Evolutionary conservation across 1,284 basidiomycete species (phyloP), one percentile per base, ranked within the genome.

Genomic region (Rhodotorula sp.): DNA sequence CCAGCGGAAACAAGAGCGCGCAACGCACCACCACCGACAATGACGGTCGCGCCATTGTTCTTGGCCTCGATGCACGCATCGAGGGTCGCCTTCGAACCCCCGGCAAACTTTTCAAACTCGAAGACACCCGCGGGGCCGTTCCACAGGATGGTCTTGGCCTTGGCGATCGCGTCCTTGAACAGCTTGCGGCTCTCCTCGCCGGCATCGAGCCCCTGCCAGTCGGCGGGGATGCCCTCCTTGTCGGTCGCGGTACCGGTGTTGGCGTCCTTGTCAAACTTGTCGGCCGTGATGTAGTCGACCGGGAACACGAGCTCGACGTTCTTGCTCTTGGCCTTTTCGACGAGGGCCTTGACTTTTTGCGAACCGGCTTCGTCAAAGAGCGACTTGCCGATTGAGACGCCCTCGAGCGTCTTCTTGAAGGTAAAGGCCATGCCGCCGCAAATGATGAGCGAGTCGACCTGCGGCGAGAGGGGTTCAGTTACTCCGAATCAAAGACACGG

Each of bases 361-460:
- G 93, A 87, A 57, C 97, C 97, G 67, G 90, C 87, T 79, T 87
- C 86, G 83, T 99, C 95, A 79, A 95, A 99, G 73, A 99, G 89
- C 34, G 97, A 99, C 76, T 90, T 87, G 73, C 95, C 95, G 79
- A 99, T 99, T 90, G 88, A 73, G 73, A 95, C 86, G 76, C 87
- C 86, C 73, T 97, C 86, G 66, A 97, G 85, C 12, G 89, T 91
- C 86, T 98, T 99, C 84, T 97, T 95, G 87, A 99, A 99, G 73
- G 95, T 99, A 84, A 97, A 99, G 61, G 93, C 92, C 95, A 99
- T 99, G 60, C 95, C 95, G 80, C 97, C 97, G 78, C 93, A 92
- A 79, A 99, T 92, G 83, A 99, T 98, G 77, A 99, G 85, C 65
- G 90, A 92, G 85, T 99, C 86, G 83, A 99, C 94, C 90, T 92